Evolutionary conservation across 371 early-diverging fungal genomes (phyloP), one percentile per base, ranked within the genome.

Genomic region (Rhizopus delemar): DNA sequence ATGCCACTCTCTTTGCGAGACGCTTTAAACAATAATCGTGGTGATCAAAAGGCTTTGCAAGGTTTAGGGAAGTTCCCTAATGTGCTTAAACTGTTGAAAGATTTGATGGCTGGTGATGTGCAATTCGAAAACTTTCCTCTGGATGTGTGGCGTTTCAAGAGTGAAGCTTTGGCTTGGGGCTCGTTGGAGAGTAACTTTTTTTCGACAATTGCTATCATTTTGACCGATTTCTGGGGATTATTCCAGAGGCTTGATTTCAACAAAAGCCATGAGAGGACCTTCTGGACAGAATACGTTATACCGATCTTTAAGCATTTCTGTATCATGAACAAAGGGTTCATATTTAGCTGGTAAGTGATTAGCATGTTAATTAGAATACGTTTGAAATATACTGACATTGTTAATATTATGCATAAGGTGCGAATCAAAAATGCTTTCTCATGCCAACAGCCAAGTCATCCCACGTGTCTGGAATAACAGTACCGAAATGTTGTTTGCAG

Each of bases 371-470:
- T 50, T 34, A 32, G 8, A 13, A 50, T 50, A 50, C 8, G 50
- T 32, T 50, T 50, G 50, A 0, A 33, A 29, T 35, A 33, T 51
- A 51, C 51, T 51, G 4, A 53, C 41, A 53, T 41, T 53, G 41
- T 53, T 41, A 29, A 41, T 29, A 53, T 53, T 53, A 53, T 34
- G 41, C 7, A 13, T 59, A 59, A 59, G 60, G 60, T 59, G 60
- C 31, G 39, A 59, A 59, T 53, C 60, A 15, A 53, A 35, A 4
- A 36, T 58, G 31, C 32, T 63, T 28, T 51, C 51, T 63, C 59
- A 58, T 32, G 36, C 11, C 39, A 53, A 46, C 43, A 53, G 63
- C 36, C 51, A 57, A 46, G 8, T 52, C 8, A 33, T 63, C 22
- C 43, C 45, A 41, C 50, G 53, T 35, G 64, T 58, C 8, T 43